These are phyloP conservation scores for Hibiscus syriacus DNA, from an alignment of 345 rosid genomes.

Conservation along the genomic window DNA sequence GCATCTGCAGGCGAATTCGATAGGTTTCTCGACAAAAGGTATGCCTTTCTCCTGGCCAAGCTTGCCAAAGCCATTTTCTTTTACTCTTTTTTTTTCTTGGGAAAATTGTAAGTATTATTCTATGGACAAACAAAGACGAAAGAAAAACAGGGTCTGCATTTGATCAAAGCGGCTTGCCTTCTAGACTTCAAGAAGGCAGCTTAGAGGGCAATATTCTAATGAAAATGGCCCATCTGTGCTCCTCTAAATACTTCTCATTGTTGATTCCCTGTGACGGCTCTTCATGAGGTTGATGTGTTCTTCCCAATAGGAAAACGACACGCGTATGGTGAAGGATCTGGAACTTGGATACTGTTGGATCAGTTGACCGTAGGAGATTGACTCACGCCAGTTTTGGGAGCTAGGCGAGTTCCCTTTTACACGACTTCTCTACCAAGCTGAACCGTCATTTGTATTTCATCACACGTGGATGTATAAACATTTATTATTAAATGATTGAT, in stretches of 20 bases:
- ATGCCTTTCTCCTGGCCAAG: slow-evolving; percentile 70
- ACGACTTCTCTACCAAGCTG: not conserved
- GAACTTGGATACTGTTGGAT: not conserved
- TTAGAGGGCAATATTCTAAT: not conserved
- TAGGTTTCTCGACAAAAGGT: slow-evolving; percentile 47
- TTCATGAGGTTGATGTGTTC: not conserved
- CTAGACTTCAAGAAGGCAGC: not conserved
- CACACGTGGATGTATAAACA: too few species aligned
- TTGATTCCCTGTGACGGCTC: not conserved
- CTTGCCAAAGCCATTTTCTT: slow-evolving; percentile 68
- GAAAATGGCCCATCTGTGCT: not conserved
- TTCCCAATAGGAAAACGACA: not conserved
- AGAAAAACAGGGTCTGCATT: not conserved
- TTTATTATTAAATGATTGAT: too few species aligned
- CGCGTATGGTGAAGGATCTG: not conserved
- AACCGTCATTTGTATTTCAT: not conserved
- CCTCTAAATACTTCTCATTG: too few species aligned
- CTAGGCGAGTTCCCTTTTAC: not conserved
- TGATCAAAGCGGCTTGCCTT: not conserved
- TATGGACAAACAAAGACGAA: not conserved
- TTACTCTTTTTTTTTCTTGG: too few species aligned
- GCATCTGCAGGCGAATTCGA: slow-evolving; percentile 38
- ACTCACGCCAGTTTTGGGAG: not conserved
- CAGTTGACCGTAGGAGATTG: not conserved
- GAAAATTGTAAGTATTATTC: not conserved